Percentiles rank a stretch among this genome's conserved stretches.
Conservation (phyloP, 805 yeast species). For the Starmera amethionina region DNA sequence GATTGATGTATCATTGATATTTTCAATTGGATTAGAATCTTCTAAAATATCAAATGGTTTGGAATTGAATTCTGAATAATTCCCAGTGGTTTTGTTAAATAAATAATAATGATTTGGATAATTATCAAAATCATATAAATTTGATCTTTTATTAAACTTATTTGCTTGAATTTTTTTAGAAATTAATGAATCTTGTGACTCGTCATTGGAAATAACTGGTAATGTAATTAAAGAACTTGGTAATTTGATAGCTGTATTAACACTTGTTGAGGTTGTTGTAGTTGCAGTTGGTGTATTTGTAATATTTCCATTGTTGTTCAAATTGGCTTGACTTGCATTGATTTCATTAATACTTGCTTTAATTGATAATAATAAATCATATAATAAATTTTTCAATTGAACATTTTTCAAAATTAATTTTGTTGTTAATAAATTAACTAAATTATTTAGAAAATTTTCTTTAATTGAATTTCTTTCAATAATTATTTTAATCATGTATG, state of each 20-base stretch:
- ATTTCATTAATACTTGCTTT: slow-evolving; percentile 26
- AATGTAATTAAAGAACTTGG: slow-evolving; percentile 17
- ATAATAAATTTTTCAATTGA: slow-evolving; percentile 44
- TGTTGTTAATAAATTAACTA: slow-evolving; percentile 36
- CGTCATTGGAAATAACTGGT: slow-evolving; percentile 13
- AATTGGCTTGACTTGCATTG: slow-evolving; percentile 17
- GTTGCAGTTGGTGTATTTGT: slow-evolving; percentile 3
- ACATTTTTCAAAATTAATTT: slow-evolving; percentile 32
- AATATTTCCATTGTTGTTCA: slow-evolving; percentile 3
- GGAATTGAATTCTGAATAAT: slow-evolving; percentile 27
- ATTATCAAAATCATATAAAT: slow-evolving; percentile 11
- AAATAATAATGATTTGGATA: slow-evolving; percentile 15
- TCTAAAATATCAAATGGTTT: slow-evolving; percentile 50
- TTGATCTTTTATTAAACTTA: slow-evolving; percentile 1
- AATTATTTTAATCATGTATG: slow-evolving; percentile 36
- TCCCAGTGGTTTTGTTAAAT: slow-evolving; percentile 16
- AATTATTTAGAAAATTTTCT: slow-evolving; percentile 36
- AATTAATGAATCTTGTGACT: neutral
- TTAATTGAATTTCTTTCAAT: slow-evolving; percentile 31
- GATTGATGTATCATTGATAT: slow-evolving; percentile 43
- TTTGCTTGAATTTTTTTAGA: neutral
- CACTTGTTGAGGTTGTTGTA: too few relatives aligned
- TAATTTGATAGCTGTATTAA: slow-evolving; percentile 6
- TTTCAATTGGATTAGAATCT: slow-evolving; percentile 38
- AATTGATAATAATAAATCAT: slow-evolving; percentile 48